Percentiles rank a stretch among this genome's conserved stretches.
These are phyloP conservation scores for Xerocomus nothofagi DNA, from an alignment of 1,284 basidiomycete species.

Conservation along the genomic window DNA sequence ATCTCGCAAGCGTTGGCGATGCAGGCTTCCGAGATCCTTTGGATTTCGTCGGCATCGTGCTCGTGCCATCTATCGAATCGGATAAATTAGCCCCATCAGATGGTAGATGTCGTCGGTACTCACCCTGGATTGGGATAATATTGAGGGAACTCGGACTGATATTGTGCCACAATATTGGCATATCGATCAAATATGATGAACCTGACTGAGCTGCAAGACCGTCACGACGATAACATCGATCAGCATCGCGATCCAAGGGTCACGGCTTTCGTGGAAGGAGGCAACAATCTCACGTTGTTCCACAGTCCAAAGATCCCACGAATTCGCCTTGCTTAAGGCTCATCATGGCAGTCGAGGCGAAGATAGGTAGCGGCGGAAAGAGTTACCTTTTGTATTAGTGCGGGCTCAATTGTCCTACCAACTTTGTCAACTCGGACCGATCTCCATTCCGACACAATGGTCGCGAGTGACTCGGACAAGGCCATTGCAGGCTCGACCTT, in stretches of 20 bases:
- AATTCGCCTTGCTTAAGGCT: slow-evolving; percentile 67
- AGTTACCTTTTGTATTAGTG: slow-evolving; percentile 21
- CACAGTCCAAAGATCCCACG: slow-evolving; percentile 88
- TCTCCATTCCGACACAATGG: background rate
- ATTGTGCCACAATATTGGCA: slow-evolving; percentile 84
- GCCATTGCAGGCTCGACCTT: too few relatives aligned
- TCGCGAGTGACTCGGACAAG: background rate
- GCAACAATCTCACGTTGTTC: slow-evolving; percentile 73
- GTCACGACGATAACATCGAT: slow-evolving; percentile 8
- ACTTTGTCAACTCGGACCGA: background rate
- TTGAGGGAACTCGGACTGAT: slow-evolving; percentile 90
- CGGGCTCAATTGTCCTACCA: background rate
- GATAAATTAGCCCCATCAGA: background rate
- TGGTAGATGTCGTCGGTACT: slow-evolving; percentile 24
- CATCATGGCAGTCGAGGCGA: slow-evolving; percentile 33
- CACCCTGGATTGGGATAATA: slow-evolving; percentile 88
- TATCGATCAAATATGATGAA: slow-evolving; percentile 93
- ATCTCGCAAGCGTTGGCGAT: slow-evolving; percentile 73
- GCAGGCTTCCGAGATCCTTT: slow-evolving; percentile 75
- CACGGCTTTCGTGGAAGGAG: background rate
- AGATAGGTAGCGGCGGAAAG: background rate
- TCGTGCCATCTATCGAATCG: slow-evolving; percentile 80
- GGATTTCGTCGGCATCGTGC: slow-evolving; percentile 87
- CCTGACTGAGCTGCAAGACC: slow-evolving; percentile 74
- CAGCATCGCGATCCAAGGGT: background rate